phyloP scores from a whole-genome alignment of 345 rosid genomes.

The Melaleuca alternifolia region DNA sequence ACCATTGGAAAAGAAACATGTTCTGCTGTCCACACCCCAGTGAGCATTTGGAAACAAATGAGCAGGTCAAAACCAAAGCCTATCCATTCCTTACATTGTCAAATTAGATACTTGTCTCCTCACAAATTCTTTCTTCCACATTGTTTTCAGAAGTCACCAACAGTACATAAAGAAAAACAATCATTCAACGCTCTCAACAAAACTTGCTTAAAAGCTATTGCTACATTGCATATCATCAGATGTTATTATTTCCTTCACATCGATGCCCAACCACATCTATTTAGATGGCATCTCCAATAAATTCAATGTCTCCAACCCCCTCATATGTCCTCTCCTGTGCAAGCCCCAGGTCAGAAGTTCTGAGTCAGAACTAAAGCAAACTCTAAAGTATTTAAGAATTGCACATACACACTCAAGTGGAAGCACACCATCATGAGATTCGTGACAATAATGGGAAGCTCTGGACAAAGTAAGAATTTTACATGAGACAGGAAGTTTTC shows the following conservation, averaged over 20 bases:
- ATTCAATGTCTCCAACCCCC: neutral
- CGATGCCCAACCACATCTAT: neutral
- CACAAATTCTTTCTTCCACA: neutral
- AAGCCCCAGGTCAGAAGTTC: neutral
- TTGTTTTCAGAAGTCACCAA: neutral
- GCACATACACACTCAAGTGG: neutral
- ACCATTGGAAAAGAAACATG: neutral
- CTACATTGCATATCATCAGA: neutral
- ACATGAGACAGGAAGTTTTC: neutral
- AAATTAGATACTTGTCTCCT: neutral
- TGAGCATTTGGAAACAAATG: neutral
- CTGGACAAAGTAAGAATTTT: neutral
- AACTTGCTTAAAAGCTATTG: neutral
- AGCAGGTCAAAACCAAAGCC: neutral
- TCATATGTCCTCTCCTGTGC: neutral
- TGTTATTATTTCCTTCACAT: neutral
- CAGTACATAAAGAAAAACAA: neutral
- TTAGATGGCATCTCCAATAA: neutral
- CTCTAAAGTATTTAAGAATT: neutral
- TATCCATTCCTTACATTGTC: neutral
- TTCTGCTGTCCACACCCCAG: neutral
- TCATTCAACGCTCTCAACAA: neutral
- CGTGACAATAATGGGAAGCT: neutral
- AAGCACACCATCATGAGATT: neutral
- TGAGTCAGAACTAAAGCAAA: neutral